Base-by-base conservation (phyloP, 805 yeast genomes). In the Kodamaea lidongshanica region DNA sequence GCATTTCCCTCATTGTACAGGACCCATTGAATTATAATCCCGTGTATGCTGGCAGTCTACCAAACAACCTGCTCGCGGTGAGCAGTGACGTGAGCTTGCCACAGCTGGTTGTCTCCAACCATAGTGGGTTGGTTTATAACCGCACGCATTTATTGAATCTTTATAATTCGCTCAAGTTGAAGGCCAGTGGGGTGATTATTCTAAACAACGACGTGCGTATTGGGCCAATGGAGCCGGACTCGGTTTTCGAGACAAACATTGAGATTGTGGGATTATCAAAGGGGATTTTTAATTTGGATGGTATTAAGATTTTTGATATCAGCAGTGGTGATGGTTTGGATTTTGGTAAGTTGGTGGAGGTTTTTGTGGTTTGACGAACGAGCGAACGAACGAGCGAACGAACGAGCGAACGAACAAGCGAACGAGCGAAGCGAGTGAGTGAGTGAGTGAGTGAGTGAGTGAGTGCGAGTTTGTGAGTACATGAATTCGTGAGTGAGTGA, bases 291-390 rank as follows among this genome's bases (percentile, higher is more conserved):
- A 70, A 72, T 25, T 54, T 84, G 12, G 75, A 70, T 32, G 86
- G 83, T 2, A 66, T 80, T n/a, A 70, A 70, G 34, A 61, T 84
- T 9, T 66, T 77, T 27, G 94, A 83, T 45, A 58, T 74, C 7
- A 45, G 50, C 20, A 67, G 76, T 12, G 85, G 88, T 3, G 88
- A 81, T 34, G 70, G 74, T 2, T 65, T 77, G 39, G 87, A 77
- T 38, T 78, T 83, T 47, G 87, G 86, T 1, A 69, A 73, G 35
- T 56, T 82, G 31, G 60, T 83, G 20, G 87, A 81, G 43, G 81
- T 83, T 2, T 67, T 77, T 33, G 85, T 82, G 6, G 58, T 58
- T 23, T 55, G 42, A 36, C 12, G 10, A 14, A n/a, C n/a, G n/a
- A n/a, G n/a, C n/a, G n/a, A n/a, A n/a, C n/a, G n/a, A n/a, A n/a